A percentile compares a stretch with the other conserved stretches of the same genome.
Evolutionary conservation across 345 rosid species (phyloP).

Genomic region (Stellera chamaejasme): DNA sequence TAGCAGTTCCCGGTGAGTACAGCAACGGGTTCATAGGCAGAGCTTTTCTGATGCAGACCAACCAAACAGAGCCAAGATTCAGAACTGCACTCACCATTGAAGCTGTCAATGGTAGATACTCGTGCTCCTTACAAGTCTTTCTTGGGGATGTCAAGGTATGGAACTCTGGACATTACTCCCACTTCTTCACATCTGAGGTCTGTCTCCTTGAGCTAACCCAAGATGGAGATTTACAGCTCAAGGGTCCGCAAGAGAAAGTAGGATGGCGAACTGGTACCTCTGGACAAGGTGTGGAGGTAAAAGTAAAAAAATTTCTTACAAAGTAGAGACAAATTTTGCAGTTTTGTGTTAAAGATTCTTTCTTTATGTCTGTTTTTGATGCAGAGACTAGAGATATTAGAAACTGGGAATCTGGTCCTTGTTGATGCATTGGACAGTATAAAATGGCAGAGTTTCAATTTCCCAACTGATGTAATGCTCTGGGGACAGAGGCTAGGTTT

Average conservation of each 20-base stretch:
- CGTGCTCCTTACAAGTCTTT: conserved; percentile 65
- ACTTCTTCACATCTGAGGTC: conserved; percentile 34
- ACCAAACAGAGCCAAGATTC: conserved; percentile 35
- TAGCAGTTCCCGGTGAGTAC: conserved; percentile 48
- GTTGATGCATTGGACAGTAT: conserved; percentile 39
- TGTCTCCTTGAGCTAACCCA: conserved; percentile 57
- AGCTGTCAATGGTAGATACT: conserved; percentile 39
- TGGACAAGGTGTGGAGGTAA: conserved; percentile 89
- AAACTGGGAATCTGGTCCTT: conserved; percentile 66
- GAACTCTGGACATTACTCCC: conserved; percentile 81
- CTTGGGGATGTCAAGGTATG: conserved; percentile 81
- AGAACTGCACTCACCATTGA: conserved; percentile 59
- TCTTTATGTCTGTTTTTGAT: conserved; percentile 9
- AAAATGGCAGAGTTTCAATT: conserved; percentile 96
- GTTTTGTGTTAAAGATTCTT: not conserved
- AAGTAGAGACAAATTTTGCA: not conserved
- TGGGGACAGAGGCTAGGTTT: conserved; percentile 75
- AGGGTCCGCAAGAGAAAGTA: conserved; percentile 35
- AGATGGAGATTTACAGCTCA: conserved; percentile 68
- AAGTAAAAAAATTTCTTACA: not conserved
- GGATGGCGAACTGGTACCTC: conserved; percentile 86
- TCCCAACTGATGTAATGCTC: conserved; percentile 80
- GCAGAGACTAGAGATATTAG: conserved; percentile 68
- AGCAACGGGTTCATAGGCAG: conserved; percentile 44
- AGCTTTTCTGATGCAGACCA: conserved; percentile 54